Evolutionary conservation across 2,329 filamentous ascomycete genomes (phyloP).

Genomic region (Venturia asperata): DNA sequence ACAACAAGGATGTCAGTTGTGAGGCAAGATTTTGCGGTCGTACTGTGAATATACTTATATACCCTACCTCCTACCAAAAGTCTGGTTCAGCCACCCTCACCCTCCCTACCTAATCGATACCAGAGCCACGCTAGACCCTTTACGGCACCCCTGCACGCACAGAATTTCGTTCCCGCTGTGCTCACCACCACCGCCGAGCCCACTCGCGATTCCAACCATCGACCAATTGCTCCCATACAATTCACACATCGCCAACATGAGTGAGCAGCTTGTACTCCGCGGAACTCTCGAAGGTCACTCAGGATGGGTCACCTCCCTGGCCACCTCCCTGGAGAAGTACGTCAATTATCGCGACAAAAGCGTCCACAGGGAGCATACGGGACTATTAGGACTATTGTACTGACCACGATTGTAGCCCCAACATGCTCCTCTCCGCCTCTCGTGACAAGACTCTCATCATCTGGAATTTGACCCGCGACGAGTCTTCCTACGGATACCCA

Average conservation of each 20-base stretch:
- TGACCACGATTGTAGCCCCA: constrained; percentile 59
- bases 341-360: constrained; percentile 27
- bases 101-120: neutral
- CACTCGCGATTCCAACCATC: neutral
- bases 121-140: neutral
- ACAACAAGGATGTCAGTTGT: no score
- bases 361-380: neutral
- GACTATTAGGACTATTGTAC: constrained; percentile 22
- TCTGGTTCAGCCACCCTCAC: no score
- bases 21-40: no score
- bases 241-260: constrained; percentile 50
- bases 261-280: constrained; percentile 92
- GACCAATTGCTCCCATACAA: neutral
- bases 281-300: constrained; percentile 98
- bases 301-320: constrained; percentile 98
- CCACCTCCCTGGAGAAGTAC: constrained; percentile 98
- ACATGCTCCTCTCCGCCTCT: constrained; percentile 97
- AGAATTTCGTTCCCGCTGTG: neutral
- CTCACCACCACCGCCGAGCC: neutral
- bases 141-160: constrained; percentile 3
- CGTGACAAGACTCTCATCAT: constrained; percentile 99
- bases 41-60: no score
- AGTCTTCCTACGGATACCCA: constrained; percentile 96
- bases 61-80: no score
- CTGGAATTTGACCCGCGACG: constrained; percentile 99